Evolutionary conservation across 1,139 yeast genomes (phyloP).

Genomic region (Nakaseomyces delphensis): DNA sequence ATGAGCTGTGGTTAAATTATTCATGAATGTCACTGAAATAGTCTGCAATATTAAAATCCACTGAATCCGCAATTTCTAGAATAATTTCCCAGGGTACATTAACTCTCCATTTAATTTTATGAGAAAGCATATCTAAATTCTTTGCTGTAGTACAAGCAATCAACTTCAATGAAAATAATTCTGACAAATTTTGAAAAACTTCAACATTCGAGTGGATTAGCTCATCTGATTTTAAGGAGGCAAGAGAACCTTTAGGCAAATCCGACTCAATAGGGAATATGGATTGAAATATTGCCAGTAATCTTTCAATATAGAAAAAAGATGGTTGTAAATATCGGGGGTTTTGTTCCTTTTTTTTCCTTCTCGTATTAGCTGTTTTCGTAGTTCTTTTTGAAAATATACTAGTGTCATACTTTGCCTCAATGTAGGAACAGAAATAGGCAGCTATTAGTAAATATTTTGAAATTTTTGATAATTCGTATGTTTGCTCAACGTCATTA

Average conservation of each 20-base stretch:
- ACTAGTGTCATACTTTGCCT: constrained; percentile 52
- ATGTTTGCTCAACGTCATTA: constrained; percentile 16
- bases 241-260: constrained; percentile 16
- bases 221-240: constrained; percentile 17
- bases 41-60: constrained; percentile 47
- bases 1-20: no score
- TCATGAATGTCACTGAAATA: constrained; percentile 34
- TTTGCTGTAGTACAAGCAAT: constrained; percentile 35
- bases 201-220: constrained; percentile 42
- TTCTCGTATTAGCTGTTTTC: constrained; percentile 36
- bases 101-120: constrained; percentile 62
- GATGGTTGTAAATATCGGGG: constrained; percentile 54
- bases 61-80: constrained; percentile 43
- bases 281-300: constrained; percentile 60
- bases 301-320: constrained; percentile 56
- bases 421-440: constrained; percentile 61
- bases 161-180: constrained; percentile 49
- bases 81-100: constrained; percentile 54
- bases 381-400: constrained; percentile 51
- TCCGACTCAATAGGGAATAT: constrained; percentile 34
- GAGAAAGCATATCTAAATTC: constrained; percentile 50
- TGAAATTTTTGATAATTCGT: constrained; percentile 44
- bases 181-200: constrained; percentile 53
- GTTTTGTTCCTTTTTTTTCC: constrained; percentile 42
- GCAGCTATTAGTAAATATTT: constrained; percentile 61